Evolutionary conservation across 225 moss, liverwort and hornwort species (phyloP).

Genomic region (Marchantia paleacea): DNA sequence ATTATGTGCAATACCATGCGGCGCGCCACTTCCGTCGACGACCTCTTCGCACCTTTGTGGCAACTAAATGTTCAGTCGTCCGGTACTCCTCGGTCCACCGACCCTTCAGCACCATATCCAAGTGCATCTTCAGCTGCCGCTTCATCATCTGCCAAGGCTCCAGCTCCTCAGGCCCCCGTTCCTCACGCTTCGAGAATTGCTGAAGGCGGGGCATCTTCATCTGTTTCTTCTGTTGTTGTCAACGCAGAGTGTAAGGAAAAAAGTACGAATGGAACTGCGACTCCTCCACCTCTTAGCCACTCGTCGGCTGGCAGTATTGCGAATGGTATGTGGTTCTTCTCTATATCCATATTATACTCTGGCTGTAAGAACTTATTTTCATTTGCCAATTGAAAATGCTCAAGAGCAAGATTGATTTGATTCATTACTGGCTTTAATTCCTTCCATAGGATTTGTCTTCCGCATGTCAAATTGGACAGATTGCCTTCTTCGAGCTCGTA

Average conservation of each 20-base stretch:
- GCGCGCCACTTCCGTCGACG: conserved; percentile 64
- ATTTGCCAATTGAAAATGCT: background rate
- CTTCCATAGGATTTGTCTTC: background rate
- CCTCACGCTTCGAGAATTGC: conserved; percentile 21
- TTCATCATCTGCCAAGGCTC: background rate
- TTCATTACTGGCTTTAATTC: background rate
- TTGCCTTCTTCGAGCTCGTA: background rate
- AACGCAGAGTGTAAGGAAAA: background rate
- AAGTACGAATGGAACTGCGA: background rate
- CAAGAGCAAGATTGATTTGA: background rate
- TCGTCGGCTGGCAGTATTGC: conserved; percentile 1
- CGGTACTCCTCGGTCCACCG: background rate
- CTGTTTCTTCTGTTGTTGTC: background rate
- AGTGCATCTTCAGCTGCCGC: background rate
- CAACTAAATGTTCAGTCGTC: conserved; percentile 62
- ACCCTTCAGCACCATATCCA: conserved; percentile 1
- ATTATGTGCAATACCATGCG: conserved; percentile 35
- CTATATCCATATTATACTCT: background rate
- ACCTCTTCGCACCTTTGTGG: conserved; percentile 74
- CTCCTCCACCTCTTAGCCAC: background rate
- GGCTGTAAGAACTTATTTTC: no score
- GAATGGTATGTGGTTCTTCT: conserved; percentile 5
- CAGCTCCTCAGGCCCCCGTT: background rate
- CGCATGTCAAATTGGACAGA: background rate
- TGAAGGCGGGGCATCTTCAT: conserved; percentile 11